A percentile compares a stretch with the other conserved stretches of the same genome.
phyloP scores from a whole-genome alignment of 2,329 filamentous ascomycete species.

The Colletotrichum sp. region DNA sequence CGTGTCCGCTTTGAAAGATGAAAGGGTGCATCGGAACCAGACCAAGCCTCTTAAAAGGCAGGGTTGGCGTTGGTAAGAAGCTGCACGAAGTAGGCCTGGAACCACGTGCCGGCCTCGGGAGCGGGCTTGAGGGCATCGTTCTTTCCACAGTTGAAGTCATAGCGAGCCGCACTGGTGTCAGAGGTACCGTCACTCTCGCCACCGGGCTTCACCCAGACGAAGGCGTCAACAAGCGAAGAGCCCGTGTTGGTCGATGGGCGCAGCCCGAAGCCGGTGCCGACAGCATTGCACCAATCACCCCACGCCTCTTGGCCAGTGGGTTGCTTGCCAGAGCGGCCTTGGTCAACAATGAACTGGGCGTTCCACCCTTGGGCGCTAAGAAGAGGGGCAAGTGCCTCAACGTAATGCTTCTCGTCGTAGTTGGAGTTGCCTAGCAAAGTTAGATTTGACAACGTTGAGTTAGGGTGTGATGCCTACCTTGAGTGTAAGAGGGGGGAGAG shows the following conservation, averaged over 20 bases:
- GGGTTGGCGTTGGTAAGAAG: conserved; percentile 62
- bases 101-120: conserved; percentile 74
- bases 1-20: background rate
- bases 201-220: conserved; percentile 76
- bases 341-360: conserved; percentile 54
- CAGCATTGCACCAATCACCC: conserved; percentile 74
- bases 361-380: conserved; percentile 53
- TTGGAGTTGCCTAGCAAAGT: conserved; percentile 45
- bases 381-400: conserved; percentile 67
- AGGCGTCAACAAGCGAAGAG: conserved; percentile 63
- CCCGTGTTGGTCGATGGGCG: conserved; percentile 68
- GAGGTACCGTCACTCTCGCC: conserved; percentile 60
- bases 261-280: conserved; percentile 67
- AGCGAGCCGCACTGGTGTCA: conserved; percentile 51
- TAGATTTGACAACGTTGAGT: background rate
- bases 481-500: conserved; percentile 49
- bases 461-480: conserved; percentile 22
- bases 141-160: conserved; percentile 61
- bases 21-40: background rate
- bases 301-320: conserved; percentile 65
- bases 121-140: conserved; percentile 64
- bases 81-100: conserved; percentile 64
- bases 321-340: conserved; percentile 53
- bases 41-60: conserved; percentile 37
- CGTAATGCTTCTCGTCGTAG: conserved; percentile 63